Conservation (phyloP, 1,284 basidiomycete genomes). For the Omphalotus olearius region DNA sequence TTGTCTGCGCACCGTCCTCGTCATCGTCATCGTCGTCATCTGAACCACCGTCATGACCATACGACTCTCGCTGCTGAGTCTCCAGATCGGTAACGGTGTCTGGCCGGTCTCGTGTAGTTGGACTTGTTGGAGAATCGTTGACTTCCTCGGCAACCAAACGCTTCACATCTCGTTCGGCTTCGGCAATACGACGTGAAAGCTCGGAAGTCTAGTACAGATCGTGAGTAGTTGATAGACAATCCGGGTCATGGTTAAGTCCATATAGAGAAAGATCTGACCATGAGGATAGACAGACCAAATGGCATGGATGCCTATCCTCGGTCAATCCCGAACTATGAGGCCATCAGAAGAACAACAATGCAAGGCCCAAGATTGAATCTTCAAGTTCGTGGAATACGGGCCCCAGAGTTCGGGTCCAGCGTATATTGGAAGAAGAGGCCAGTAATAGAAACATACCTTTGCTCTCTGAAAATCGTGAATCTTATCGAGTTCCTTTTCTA, state of each 20-base stretch:
- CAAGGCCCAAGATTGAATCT: neutral
- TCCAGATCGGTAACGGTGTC: conserved; percentile 44
- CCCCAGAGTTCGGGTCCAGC: neutral
- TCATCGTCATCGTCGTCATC: conserved; percentile 54
- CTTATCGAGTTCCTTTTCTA: conserved; percentile 91
- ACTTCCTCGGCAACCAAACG: conserved; percentile 66
- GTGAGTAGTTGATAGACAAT: neutral
- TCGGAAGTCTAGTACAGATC: conserved; percentile 64
- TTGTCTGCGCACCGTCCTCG: conserved; percentile 51
- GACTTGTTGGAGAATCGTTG: conserved; percentile 20
- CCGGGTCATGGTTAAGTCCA: too few species aligned
- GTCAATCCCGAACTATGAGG: neutral
- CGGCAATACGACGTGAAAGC: conserved; percentile 73
- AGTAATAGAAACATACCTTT: conserved; percentile 54
- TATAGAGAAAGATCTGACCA: neutral
- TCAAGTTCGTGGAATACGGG: neutral
- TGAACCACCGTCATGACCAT: conserved; percentile 66
- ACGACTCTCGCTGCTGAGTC: conserved; percentile 50
- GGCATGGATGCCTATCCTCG: too few species aligned
- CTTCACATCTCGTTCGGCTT: conserved; percentile 78
- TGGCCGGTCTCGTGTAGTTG: conserved; percentile 20
- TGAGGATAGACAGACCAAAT: neutral
- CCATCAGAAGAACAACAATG: conserved; percentile 3
- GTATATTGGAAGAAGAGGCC: conserved; percentile 2
- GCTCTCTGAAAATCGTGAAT: conserved; percentile 92